Evolutionary conservation across 495 filamentous ascomycete species (phyloP), one percentile per base, ranked within the genome.

Genomic region (Penicillium diatomitis): DNA sequence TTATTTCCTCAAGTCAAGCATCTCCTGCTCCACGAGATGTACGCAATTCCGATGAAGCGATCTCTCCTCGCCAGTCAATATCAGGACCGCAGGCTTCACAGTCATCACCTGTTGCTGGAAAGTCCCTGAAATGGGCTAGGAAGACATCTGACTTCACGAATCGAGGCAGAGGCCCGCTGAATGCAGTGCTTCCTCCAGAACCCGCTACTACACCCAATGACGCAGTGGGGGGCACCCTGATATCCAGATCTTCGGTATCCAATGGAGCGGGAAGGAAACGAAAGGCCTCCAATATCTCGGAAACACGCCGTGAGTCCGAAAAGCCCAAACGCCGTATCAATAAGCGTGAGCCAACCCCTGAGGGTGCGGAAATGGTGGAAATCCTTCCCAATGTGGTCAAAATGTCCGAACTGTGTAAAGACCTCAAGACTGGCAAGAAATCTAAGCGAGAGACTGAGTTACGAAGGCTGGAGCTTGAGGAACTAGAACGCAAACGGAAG

Each of bases 371-470:
- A 62, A 60, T 69, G 6, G 72, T 82, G 32, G 74, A 83, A 41
- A 86, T 96, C 38, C 79, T 85, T 50, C 75, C 80, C 5, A 74
- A 73, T 4, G 75, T 77, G 2, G 74, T 88, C 33, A 91, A 81
- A 48, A 96, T 98, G 87, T 80, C 75, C 8, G 88, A 95, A 36
- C 66, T 98, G 4, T 86, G 82, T 56, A 84, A 77, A 51, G 87
- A 95, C 57, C 62, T 84, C 29, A 76, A 78, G 28, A 86, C 84
- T 6, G 92, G 92, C 37, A 87, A 82, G 63, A 87, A 81, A 49
- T 96, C 90, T 12, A 85, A 84, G 49, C 80, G 85, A 6, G 80
- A 83, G 57, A 69, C 63, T 28, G 73, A 76, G 53, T 63, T 85
- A 48, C 75, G 69, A 10, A 67, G 73, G 44, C 67, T 82, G 45